Percentiles rank a stretch among this genome's conserved stretches.
Conservation (phyloP, 345 rosid genomes). For the Citrus sp. region DNA sequence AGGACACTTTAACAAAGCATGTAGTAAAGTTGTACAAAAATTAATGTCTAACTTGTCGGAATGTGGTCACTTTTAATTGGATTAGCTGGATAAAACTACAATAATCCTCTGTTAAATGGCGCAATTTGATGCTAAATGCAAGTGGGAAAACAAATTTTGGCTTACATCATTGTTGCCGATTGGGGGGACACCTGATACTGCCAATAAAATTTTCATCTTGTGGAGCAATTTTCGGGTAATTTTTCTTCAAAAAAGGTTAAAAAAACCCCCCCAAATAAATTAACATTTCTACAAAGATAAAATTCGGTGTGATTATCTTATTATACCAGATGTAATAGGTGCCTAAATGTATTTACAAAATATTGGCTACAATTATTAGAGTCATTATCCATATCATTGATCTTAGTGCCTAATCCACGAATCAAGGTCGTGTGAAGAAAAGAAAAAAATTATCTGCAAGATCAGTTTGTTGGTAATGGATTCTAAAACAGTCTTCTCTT, state of each 20-base stretch:
- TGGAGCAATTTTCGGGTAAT: neutral
- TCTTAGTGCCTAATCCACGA: neutral
- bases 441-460: neutral
- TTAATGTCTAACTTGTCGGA: conserved; percentile 11
- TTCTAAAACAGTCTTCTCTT: neutral
- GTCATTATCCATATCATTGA: neutral
- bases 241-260: neutral
- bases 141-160: neutral
- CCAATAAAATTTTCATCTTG: neutral
- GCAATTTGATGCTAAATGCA: conserved; percentile 8
- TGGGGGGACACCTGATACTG: conserved; percentile 15
- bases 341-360: neutral
- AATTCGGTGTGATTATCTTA: too few relatives aligned
- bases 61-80: conserved; percentile 8
- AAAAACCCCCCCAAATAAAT: neutral
- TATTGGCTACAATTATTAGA: neutral
- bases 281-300: neutral
- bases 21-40: conserved; percentile 21
- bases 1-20: conserved; percentile 33
- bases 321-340: neutral
- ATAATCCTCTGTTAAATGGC: neutral
- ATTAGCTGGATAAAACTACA: conserved; percentile 1
- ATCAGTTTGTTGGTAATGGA: neutral
- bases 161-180: conserved; percentile 9
- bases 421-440: neutral